Evolutionary conservation across 2,329 filamentous ascomycete species (phyloP).

Genomic region (Xenoacremonium recifei): DNA sequence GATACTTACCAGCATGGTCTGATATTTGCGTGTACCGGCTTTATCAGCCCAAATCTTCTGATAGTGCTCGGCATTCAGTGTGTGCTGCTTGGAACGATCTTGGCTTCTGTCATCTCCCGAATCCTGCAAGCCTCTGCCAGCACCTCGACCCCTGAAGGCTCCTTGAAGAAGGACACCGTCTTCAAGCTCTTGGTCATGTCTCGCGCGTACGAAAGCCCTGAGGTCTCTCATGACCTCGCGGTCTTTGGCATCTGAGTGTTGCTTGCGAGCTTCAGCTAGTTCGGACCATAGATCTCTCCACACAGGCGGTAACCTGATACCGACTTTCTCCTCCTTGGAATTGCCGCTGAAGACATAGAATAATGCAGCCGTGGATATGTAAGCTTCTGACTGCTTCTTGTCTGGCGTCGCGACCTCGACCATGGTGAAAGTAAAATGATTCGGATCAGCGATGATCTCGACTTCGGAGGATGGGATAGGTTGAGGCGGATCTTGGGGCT

Average conservation of each 20-base stretch:
- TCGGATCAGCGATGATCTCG: constrained; percentile 45
- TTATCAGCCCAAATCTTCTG: constrained; percentile 61
- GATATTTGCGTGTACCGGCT: constrained; percentile 59
- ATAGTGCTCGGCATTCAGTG: constrained; percentile 46
- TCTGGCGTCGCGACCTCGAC: constrained; percentile 70
- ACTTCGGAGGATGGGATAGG: constrained; percentile 35
- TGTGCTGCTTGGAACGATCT: constrained; percentile 42
- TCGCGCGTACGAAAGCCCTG: constrained; percentile 66
- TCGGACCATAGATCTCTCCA: constrained; percentile 90
- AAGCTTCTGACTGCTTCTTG: constrained; percentile 80
- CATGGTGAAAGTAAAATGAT: constrained; percentile 70
- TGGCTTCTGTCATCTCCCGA: constrained; percentile 45
- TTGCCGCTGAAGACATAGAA: constrained; percentile 79
- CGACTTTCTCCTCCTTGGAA: constrained; percentile 81
- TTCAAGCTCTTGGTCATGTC: constrained; percentile 67
- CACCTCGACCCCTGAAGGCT: constrained; percentile 65
- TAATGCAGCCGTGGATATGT: constrained; percentile 75
- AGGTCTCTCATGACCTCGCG: constrained; percentile 66
- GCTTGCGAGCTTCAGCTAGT: constrained; percentile 68
- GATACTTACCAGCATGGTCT: constrained; percentile 68
- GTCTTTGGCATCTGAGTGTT: constrained; percentile 67
- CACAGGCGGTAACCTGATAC: constrained; percentile 70
- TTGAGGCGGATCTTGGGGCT: constrained; percentile 57
- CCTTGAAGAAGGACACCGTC: constrained; percentile 75
- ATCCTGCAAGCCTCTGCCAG: constrained; percentile 46